Evolutionary conservation across 371 early-diverging fungal genomes (phyloP), one percentile per base, ranked within the genome.

Genomic region (Syncephalis plumigaleata): DNA sequence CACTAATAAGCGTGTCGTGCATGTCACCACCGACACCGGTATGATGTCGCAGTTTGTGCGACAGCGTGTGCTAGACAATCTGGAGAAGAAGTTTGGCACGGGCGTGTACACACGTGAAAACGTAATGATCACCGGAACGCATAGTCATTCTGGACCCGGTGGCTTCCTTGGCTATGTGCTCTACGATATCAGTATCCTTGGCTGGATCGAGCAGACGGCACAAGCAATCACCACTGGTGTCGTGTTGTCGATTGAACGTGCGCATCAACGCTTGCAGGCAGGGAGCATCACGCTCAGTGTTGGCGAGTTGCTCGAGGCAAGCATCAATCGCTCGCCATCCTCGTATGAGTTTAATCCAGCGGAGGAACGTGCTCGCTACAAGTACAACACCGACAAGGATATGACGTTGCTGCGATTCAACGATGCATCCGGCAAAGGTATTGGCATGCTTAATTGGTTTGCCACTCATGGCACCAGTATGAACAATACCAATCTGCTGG

Each of bases 381-480:
- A 60, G 23, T 53, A 60, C 49, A 52, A 77, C 48, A 67, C 68
- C 0, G 80, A 80, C 51, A 65, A 67, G 45, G 62, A 39, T 25
- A 68, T 68, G 68, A 62, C 62, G 8, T 24, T 64, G 4, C 24
- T 61, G 2, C 61, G 69, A 51, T 66, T 70, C 37, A 55, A 43
- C 16, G 47, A 60, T 13, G 11, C 39, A 36, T 36, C 60, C 25
- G 59, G 57, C 15, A 50, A 56, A 21, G 58, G 45, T 23, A 49
- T 48, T 39, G 57, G 58, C 9, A 45, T 47, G 9, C 40, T 55
- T 1, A 49, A 48, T 53, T 77, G 73, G 73, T 76, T 77, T 57
- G 61, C 77, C 23, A 78, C 77, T 0, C 80, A 80, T 54, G 70
- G 72, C 13, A 67, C 67, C 1, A 68, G 70, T n/a, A 63, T 80